A percentile compares a stretch with the other conserved stretches of the same genome.
phyloP scores from a whole-genome alignment of 2,329 filamentous ascomycete species.

The Arthrinium phaeospermum region DNA sequence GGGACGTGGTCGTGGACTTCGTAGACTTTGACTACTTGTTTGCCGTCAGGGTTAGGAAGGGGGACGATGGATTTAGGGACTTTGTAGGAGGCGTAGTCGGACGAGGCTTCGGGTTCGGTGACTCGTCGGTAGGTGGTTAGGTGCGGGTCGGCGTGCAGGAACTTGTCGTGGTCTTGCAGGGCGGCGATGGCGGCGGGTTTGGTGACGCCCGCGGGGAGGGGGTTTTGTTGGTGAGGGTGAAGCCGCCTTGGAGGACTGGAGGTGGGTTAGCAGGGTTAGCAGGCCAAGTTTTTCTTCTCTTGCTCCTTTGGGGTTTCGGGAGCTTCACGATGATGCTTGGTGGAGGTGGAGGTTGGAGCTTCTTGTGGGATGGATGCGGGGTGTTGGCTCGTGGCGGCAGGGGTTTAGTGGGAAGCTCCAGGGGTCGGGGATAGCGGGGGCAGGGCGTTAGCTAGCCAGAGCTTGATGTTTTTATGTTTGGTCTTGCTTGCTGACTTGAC shows the following conservation, averaged over 20 bases:
- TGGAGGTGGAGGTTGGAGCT: neutral
- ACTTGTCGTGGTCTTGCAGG: conserved; percentile 58
- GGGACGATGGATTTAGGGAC: conserved; percentile 34
- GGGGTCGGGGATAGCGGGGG: neutral
- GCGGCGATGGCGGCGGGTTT: conserved; percentile 42
- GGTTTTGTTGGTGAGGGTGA: conserved; percentile 46
- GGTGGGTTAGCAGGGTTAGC: neutral
- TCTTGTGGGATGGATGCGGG: neutral
- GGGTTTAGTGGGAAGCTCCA: neutral
- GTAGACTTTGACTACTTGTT: conserved; percentile 44
- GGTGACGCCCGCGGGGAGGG: conserved; percentile 43
- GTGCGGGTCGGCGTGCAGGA: conserved; percentile 59
- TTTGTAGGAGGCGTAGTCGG: conserved; percentile 33
- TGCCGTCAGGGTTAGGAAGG: conserved; percentile 24
- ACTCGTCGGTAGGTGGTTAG: conserved; percentile 34
- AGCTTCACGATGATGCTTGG: neutral
- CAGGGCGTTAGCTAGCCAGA: neutral
- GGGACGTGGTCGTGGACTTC: conserved; percentile 58
- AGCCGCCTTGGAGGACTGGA: conserved; percentile 9
- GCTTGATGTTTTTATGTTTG: neutral
- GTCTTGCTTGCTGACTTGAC: neutral
- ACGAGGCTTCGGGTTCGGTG: conserved; percentile 23
- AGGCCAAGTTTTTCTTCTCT: neutral
- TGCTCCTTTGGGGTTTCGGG: neutral
- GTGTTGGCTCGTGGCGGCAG: neutral